Evolutionary conservation across 352 stramenopile genomes (phyloP), one percentile per base, ranked within the genome.

Genomic region (Thalassiosira livingstoniorum): DNA sequence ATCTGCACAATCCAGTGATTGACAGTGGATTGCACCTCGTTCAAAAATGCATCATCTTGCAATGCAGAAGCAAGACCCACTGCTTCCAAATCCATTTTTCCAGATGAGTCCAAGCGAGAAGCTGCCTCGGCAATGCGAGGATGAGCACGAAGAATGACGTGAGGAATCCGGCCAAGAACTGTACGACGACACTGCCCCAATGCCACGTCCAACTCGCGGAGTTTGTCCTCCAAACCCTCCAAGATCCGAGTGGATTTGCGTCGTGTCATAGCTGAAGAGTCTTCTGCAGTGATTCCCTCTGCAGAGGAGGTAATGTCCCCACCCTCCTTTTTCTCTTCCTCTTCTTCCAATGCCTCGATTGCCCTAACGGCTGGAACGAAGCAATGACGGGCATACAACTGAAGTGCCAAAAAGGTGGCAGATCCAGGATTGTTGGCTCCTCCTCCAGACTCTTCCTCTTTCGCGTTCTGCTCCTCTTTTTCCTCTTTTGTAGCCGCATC

Each of bases 1-100:
- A 95, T 94, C 47, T 93, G 87, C 0, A 65, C 69, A 74, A 95
- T 95, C 89, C 90, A 95, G 25, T 82, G 58, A 18, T 80, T 90
- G 21, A 95, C 88, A 0, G 69, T 88, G n/a, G 67, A 69, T 75
- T 95, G 91, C 7, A 95, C 68, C 23, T 87, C 67, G 64, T 95
- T 95, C 21, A 95, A 64, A 75, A 92, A 93, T 5, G 87, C 79
- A 65, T 95, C 89, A 61, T 94, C 88, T 0, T 51, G 31, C 0
- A 94, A 66, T 4, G 87, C 76, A 11, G 60, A 29, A 0, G 76
- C 72, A 25, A 93, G 57, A n/a, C 88, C 88, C 4, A 92, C 66
- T 0, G 68, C 61, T 4, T 90, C 80, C 74, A 89, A 83, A 71
- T 94, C 88, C 27, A 90, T 83, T 42, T 88, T 87, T 31, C 55